Evolutionary conservation across 345 rosid genomes (phyloP), one percentile per base, ranked within the genome.

Genomic region (Ceriops tagal): DNA sequence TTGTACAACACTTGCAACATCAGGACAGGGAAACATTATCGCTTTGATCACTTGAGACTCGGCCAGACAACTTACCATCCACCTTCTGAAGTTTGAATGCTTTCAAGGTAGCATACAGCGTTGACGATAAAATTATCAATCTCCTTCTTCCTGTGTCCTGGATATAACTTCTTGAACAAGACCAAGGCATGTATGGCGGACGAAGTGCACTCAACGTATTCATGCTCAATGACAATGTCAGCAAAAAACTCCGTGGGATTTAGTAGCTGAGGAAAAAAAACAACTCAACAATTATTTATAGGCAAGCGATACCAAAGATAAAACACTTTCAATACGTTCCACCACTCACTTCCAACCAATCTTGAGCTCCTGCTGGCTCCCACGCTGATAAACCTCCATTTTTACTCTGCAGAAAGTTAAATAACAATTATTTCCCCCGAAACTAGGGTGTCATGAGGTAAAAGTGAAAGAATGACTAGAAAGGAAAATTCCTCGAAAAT

Each of bases 141-240:
- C 65, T 88, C 91, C 47, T 79, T 77, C 58, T 27, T 78, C 75
- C 87, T 79, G 10, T 86, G 81, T 0, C 61, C 75, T 0, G 91
- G 86, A 72, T 77, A 75, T 53, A 79, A 72, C 77, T 86, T 83
- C 73, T 27, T 68, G 43, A 88, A 90, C 60, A 76, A 35, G 6
- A 62, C 57, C 3, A 87, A 64, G 1, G 77, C 86, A 0, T 80
- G 66, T 59, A 88, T 73, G 13, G 83, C 80, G 0, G 91, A 61
- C 19, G 87, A 66, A 1, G 90, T 87, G 78, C 88, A 86, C 39
- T 88, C 89, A 0, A 75, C 76, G 49, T 85, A 79, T 20, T 71
- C 22, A n/a, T 53, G 22, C 22, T 86, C 87, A 2, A 63, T 31
- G 30, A 88, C 79, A 9, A 71, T 61, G 65, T 75, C 77, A 0